Evolutionary conservation across 176 grass and related monocot species (phyloP), one percentile per base, ranked within the genome.

Genomic region (Zoysia japonica): DNA sequence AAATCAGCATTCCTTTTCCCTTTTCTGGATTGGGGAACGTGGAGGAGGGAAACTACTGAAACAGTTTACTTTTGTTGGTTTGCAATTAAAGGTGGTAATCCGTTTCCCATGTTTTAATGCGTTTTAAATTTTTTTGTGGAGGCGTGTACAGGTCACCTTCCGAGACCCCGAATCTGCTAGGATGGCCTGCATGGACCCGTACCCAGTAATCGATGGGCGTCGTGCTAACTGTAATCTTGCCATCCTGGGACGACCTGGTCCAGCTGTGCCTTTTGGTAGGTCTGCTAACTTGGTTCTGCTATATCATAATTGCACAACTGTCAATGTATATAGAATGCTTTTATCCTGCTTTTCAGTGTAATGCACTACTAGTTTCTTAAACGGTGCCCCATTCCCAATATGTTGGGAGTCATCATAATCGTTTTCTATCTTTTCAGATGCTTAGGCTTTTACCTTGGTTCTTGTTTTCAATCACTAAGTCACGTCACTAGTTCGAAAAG

Each of bases 151-250:
- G 92, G 92, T 94, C 49, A 94, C 92, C 44, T 94, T 94, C 49
- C 77, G 78, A 28, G 88, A 94, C 11, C 74, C 88, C 4, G 92
- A 94, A 11, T 84, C 88, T 2, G 83, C 92, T 44, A 91, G 81
- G 74, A 85, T 73, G 86, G 88, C 92, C 11, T 94, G 88, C 71
- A 82, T 77, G 68, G 83, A 94, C 19, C 92, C 92, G 0, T 84
- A 83, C 74, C 92, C 92, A 0, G 80, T 94, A 39, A 94, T 94
- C 0, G 88, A 94, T 1, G 92, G 92, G 28, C 48, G 92, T 28
- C 86, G 86, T 4, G 92, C 92, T 1, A 94, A 94, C 50, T 94
- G 92, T 72, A 94, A 94, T 67, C 87, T 94, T 46, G 92, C 92
- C 68, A 79, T 90, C 46, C 78, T 89, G 63, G 92, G 92, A 57